Base-by-base conservation (phyloP, 495 filamentous ascomycete species). In the Jackrogersella multiformis region DNA sequence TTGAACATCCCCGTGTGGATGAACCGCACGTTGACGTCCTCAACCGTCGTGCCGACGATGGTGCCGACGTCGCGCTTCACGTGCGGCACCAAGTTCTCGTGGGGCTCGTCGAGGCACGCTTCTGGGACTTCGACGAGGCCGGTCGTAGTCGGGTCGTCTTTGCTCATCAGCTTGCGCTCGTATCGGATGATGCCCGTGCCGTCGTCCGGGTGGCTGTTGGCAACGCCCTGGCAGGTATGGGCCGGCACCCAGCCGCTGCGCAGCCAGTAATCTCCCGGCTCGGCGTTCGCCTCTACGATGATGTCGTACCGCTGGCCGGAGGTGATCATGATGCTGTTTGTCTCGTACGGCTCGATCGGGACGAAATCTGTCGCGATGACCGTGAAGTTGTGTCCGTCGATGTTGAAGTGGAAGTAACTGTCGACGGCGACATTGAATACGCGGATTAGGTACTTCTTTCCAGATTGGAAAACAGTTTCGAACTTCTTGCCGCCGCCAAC, bases 331-430 rank as follows among this genome's bases (percentile, higher is more conserved):
- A 56, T 28, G 10, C 23, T 26, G n/a, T 56, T 36, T 7, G 52
- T 41, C 18, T 56, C 52, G 13, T 56, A 56, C 1, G 52, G 52
- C 9, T 26, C 36, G 23, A 56, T 16, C 1, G 52, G 52, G 21
- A 41, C 52, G 23, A 56, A 41, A 28, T 56, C 52, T 2, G 21
- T 28, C 20, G 52, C 34, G 13, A 56, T 42, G 0, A 56, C 36
- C 1, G 35, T 39, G 21, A 56, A n/a, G 35, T 56, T 56, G 10
- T 56, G 52, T 1, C 36, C 36, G 16, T 56, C 52, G 16, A 56
- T 42, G 23, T 34, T 39, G 23, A 56, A 56, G 21, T 41, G 12
- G 21, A 39, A 41, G 13, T 26, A 26, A 5, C 24, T 41, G 21
- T 39, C 52, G n/a, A 41, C 23, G 2, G 35, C 34, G 1, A 32